Base-by-base conservation (phyloP, 2,329 filamentous ascomycete species). In the Sporothrix curviconia region DNA sequence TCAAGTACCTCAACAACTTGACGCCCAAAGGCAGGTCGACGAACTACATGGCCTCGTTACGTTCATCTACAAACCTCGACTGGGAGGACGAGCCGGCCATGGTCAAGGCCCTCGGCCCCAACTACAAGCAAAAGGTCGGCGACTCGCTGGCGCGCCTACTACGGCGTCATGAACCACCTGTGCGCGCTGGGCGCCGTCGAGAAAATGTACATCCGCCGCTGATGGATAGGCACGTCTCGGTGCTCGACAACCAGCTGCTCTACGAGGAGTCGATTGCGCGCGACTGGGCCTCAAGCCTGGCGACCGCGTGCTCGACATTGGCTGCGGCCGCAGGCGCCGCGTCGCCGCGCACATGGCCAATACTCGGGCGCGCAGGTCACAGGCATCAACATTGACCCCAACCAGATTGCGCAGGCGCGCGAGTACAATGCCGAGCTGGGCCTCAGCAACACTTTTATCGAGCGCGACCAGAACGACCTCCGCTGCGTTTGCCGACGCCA, bases 1-100 rank as follows among this genome's bases (percentile, higher is more conserved):
- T 79, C 69, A 75, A 74, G 60, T 76, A 78, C 64, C 71, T 81
- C 42, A 70, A 70, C 59, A 71, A 76, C 62, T 68, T 81, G 53
- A 76, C 71, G 0, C 73, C 76, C 7, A 73, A 78, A n/a, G n/a
- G 64, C 69, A 81, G 60, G 76, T 81, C 3, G 75, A 79, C 56
- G 77, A n/a, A 79, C 60, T 81, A 78, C 66, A 80, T 81, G 78
- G 75, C 75, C 2, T 80, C 78, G 5, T n/a, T 81, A 81, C 60
- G 72, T n/a, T 78, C 64, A 80, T 81, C 63, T 80, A 81, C 69
- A n/a, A 79, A 78, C 62, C 71, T 80, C 1, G 78, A 81, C 67
- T 81, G 78, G 78, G 76, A 72, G 15, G 69, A 80, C 60, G 74
- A 79, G 65, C 64, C 70, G 25, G 68, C 74, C 58, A 80, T 81